Evolutionary conservation across 306 rosid genomes (phyloP).

Genomic region (Mimosa pudica): DNA sequence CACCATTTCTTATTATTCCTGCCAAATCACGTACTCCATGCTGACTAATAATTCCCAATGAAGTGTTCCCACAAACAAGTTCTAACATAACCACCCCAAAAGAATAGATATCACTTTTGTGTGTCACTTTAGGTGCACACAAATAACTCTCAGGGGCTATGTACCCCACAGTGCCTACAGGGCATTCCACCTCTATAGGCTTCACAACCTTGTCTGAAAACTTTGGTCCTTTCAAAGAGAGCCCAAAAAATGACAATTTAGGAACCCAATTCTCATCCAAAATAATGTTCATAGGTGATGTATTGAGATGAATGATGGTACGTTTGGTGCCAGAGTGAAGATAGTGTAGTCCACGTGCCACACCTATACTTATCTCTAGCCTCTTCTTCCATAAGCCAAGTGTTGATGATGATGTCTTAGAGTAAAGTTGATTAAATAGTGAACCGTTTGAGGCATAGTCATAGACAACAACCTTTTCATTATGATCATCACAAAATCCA

Average conservation of each 20-base stretch:
- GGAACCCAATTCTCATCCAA: background rate
- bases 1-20: background rate
- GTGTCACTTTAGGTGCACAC: background rate
- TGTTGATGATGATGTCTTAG: too few species aligned
- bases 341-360: background rate
- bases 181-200: background rate
- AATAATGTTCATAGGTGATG: background rate
- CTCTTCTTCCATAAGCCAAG: slow-evolving; percentile 7
- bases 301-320: background rate
- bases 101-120: slow-evolving; percentile 35
- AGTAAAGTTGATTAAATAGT: background rate
- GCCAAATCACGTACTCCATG: background rate
- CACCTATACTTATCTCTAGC: slow-evolving; percentile 20
- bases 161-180: slow-evolving; percentile 19
- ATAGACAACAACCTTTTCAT: slow-evolving; percentile 13
- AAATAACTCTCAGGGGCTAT: slow-evolving; percentile 35
- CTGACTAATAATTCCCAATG: too few species aligned
- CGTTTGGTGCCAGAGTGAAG: background rate
- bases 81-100: slow-evolving; percentile 36
- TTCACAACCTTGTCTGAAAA: background rate
- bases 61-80: slow-evolving; percentile 13
- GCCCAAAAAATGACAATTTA: background rate
- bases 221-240: background rate
- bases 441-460: background rate
- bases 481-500: background rate